Evolutionary conservation across 2,329 filamentous ascomycete genomes (phyloP), one percentile per base, ranked within the genome.

Genomic region (Aspergillus sp.): DNA sequence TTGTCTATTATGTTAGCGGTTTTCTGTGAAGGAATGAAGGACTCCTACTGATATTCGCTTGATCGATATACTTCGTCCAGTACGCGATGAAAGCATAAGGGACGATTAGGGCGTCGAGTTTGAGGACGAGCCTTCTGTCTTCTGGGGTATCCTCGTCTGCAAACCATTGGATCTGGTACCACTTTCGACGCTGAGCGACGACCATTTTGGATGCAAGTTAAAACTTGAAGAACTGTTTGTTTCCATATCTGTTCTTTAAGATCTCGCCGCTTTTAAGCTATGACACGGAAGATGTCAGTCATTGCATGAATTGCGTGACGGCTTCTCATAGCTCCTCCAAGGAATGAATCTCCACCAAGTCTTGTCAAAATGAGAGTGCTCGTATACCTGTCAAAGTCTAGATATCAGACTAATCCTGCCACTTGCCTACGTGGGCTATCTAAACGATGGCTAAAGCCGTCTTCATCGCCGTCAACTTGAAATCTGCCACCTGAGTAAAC

Each of bases 11-110:
- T 24, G 14, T 46, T 17, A 30, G 41, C 4, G 19, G 30, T 33
- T 7, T 33, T 13, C 35, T 22, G 17, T 13, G 13, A 17, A 42
- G 19, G 40, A 16, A 38, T 17, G 35, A 10, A 10, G 14, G 1
- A 13, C n/a, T 42, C 71, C 46, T 56, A 81, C 78, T 82, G 46
- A 82, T 72, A 50, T 82, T 82, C 3, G 76, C 68, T 56, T 82
- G 79, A 55, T 82, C 79, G 8, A 83, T 74, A 53, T 82, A 80
- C 61, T 82, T 82, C 47, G 78, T 74, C 76, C 79, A 83, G 55
- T 82, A 82, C 0, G 76, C 73, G 2, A 83, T 63, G 42, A 82
- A 78, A 0, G 79, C 79, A 58, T 82, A 83, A 0, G 80, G 79
- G 0, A 84, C 76, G 33, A 84, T 79, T 2, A 83, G 64, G 0